Percentiles rank a stretch among this genome's conserved stretches.
Evolutionary conservation across 2,329 filamentous ascomycete genomes (phyloP).

Genomic region (Fusarium decemcellulare): DNA sequence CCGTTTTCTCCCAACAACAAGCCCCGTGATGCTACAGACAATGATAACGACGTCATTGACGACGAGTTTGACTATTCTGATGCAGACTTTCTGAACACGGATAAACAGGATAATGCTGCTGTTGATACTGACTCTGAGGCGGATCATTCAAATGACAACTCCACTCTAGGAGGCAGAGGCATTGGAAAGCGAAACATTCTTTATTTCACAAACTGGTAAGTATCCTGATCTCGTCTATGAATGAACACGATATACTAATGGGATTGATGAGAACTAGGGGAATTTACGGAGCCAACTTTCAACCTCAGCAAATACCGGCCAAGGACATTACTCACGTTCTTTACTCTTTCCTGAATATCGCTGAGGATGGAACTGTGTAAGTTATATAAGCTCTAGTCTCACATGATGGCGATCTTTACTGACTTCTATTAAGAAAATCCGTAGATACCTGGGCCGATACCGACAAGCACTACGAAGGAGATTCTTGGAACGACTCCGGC

Average conservation of each 20-base stretch:
- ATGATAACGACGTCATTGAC: conserved; percentile 14
- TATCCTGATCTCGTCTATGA: neutral
- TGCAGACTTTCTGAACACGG: conserved; percentile 21
- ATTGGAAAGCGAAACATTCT: conserved; percentile 56
- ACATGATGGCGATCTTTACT: neutral
- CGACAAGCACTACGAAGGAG: conserved; percentile 77
- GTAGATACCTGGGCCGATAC: conserved; percentile 61
- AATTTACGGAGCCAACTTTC: conserved; percentile 81
- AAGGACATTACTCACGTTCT: conserved; percentile 82
- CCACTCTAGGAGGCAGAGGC: conserved; percentile 26
- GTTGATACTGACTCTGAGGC: neutral
- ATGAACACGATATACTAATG: conserved; percentile 17
- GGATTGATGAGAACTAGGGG: conserved; percentile 61
- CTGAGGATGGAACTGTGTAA: conserved; percentile 62
- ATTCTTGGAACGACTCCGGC: conserved; percentile 70
- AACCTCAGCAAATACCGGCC: conserved; percentile 77
- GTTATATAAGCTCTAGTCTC: conserved; percentile 27
- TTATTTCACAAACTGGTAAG: conserved; percentile 70
- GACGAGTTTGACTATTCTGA: conserved; percentile 22
- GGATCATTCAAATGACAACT: no score
- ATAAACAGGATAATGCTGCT: conserved; percentile 6
- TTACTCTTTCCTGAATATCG: conserved; percentile 68
- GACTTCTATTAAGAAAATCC: conserved; percentile 40
- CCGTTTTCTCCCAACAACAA: neutral
- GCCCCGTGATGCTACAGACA: conserved; percentile 14